phyloP scores from a whole-genome alignment of 2,329 filamentous ascomycete species.

The Epichloe coenophiala region DNA sequence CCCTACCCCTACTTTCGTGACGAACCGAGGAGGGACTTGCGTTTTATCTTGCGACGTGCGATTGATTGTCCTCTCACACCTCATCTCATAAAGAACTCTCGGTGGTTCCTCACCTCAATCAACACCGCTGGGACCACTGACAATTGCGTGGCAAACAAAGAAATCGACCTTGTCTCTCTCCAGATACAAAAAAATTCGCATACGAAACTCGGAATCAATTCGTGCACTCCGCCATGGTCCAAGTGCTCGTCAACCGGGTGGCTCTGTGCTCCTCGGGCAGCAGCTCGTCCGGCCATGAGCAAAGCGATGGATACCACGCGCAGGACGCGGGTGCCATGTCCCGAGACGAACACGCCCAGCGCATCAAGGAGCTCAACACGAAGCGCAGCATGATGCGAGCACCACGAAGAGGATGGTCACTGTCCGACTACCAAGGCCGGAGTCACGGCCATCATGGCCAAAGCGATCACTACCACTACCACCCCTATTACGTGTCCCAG shows the following conservation, averaged over 20 bases:
- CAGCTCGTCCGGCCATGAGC: constrained; percentile 12
- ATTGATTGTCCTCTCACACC: not conserved
- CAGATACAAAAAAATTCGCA: not conserved
- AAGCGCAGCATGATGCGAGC: constrained; percentile 23
- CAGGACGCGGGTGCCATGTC: constrained; percentile 15
- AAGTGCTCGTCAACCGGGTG: constrained; percentile 15
- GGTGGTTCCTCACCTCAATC: not conserved
- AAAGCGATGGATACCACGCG: constrained; percentile 9
- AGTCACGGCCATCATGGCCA: constrained; percentile 4
- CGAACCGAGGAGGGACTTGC: not conserved
- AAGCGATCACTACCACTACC: not conserved
- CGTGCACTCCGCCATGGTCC: constrained; percentile 16
- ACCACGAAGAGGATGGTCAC: constrained; percentile 33
- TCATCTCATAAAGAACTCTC: not conserved
- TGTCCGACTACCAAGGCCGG: constrained; percentile 29
- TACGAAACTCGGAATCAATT: too few species aligned
- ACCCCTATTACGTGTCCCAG: constrained; percentile 9
- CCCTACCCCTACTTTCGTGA: not conserved
- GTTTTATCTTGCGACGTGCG: not conserved
- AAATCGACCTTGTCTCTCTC: not conserved
- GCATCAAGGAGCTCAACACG: constrained; percentile 24
- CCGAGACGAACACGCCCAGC: constrained; percentile 28
- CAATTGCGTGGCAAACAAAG: not conserved
- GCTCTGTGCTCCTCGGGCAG: constrained; percentile 12
- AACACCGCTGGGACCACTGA: not conserved